phyloP scores from a whole-genome alignment of 495 filamentous ascomycete species.

The Tuber calosporum region DNA sequence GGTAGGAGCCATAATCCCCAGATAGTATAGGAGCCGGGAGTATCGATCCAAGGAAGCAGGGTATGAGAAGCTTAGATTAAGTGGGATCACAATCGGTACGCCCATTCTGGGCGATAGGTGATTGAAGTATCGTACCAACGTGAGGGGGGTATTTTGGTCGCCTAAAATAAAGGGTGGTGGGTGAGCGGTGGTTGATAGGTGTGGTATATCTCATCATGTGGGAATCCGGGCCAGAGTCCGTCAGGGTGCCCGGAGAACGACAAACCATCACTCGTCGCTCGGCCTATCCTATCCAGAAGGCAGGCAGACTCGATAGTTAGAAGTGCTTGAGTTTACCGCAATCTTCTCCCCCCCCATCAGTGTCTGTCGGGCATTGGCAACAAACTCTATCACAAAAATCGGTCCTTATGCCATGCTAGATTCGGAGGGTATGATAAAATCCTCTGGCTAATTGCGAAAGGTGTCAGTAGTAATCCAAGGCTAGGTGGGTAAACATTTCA shows the following conservation, averaged over 20 bases:
- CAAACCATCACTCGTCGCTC: neutral
- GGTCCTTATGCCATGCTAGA: neutral
- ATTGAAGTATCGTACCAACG: neutral
- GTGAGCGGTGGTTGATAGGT: neutral
- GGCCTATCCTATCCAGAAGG: neutral
- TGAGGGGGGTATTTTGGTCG: neutral
- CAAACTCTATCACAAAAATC: neutral
- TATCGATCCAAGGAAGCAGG: neutral
- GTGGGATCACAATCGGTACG: neutral
- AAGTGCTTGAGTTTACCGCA: neutral
- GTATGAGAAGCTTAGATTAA: neutral
- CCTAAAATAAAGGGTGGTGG: neutral
- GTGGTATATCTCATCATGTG: neutral
- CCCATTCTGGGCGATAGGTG: neutral
- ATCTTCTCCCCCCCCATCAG: neutral
- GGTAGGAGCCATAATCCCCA: neutral
- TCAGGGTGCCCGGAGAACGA: neutral
- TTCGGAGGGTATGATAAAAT: neutral
- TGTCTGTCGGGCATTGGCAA: neutral
- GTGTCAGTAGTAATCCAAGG: neutral
- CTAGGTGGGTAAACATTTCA: neutral
- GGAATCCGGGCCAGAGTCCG: neutral
- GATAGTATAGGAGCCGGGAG: neutral
- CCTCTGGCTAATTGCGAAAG: neutral
- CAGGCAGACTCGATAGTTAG: neutral